phyloP scores from a whole-genome alignment of 345 rosid genomes.

The Eucalyptus leucophloia region DNA sequence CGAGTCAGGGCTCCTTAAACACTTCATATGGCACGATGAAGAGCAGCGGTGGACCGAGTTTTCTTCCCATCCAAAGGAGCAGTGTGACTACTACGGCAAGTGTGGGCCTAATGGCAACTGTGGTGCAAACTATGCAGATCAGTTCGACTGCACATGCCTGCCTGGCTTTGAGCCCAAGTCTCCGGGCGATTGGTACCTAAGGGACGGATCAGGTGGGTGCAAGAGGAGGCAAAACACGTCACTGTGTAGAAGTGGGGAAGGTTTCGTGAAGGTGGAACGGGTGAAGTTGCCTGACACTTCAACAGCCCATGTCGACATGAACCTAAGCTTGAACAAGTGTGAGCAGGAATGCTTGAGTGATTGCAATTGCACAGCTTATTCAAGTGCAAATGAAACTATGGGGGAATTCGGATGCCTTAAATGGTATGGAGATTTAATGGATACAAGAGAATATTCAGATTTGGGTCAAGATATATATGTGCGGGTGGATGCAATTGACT shows the following conservation, averaged over 20 bases:
- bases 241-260: constrained; percentile 25
- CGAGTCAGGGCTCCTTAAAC: constrained; percentile 26
- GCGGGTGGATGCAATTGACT: constrained; percentile 26
- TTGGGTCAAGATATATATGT: constrained; percentile 38
- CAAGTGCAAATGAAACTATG: constrained; percentile 21
- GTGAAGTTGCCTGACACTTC: constrained; percentile 20
- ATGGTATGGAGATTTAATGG: constrained; percentile 38
- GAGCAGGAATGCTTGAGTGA: not conserved
- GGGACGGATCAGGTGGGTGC: constrained; percentile 45
- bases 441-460: constrained; percentile 21
- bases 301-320: constrained; percentile 13
- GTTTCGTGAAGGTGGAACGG: constrained; percentile 25
- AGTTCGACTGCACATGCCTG: constrained; percentile 37
- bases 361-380: constrained; percentile 39
- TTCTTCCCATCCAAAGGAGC: constrained; percentile 40
- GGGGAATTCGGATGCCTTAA: constrained; percentile 50
- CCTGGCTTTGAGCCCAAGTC: constrained; percentile 56
- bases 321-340: constrained; percentile 27
- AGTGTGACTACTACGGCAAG: constrained; percentile 40
- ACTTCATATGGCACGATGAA: constrained; percentile 30
- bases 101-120: constrained; percentile 35
- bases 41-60: constrained; percentile 30
- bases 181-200: constrained; percentile 24
- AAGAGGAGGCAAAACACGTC: constrained; percentile 5
- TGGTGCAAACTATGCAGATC: not conserved